phyloP scores from a whole-genome alignment of 495 filamentous ascomycete species.

The Usnea hakonensis region DNA sequence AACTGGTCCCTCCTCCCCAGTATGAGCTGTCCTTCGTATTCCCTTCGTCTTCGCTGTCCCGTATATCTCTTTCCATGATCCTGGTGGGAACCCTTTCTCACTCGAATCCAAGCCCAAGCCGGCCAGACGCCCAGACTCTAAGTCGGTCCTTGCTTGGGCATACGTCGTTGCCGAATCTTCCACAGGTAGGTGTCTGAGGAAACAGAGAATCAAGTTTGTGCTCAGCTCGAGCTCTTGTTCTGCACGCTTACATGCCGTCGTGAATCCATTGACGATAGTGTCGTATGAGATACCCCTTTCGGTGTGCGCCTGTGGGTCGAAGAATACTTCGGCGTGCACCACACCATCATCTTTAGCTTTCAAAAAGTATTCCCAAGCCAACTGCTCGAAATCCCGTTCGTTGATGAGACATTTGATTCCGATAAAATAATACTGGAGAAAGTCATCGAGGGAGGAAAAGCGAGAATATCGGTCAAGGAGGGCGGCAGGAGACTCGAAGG shows the following conservation, averaged over 20 bases:
- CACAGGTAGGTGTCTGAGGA: slow-evolving; percentile 60
- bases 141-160: slow-evolving; percentile 43
- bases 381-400: slow-evolving; percentile 58
- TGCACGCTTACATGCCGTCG: slow-evolving; percentile 50
- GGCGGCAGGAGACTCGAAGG: slow-evolving; percentile 52
- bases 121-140: slow-evolving; percentile 44
- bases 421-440: slow-evolving; percentile 70
- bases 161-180: slow-evolving; percentile 44
- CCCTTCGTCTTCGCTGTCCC: slow-evolving; percentile 40
- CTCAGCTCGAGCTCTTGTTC: slow-evolving; percentile 55
- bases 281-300: slow-evolving; percentile 52
- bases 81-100: slow-evolving; percentile 56
- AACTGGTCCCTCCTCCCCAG: slow-evolving; percentile 67
- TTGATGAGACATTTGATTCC: slow-evolving; percentile 60
- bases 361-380: slow-evolving; percentile 66
- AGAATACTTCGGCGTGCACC: slow-evolving; percentile 70
- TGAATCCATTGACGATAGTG: slow-evolving; percentile 54
- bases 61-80: slow-evolving; percentile 55
- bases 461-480: slow-evolving; percentile 51
- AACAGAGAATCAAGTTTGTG: slow-evolving; percentile 58
- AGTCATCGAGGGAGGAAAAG: slow-evolving; percentile 68
- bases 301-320: slow-evolving; percentile 70
- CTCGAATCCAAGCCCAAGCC: slow-evolving; percentile 63
- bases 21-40: slow-evolving; percentile 59
- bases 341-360: slow-evolving; percentile 58